A percentile compares a stretch with the other conserved stretches of the same genome.
phyloP scores from a whole-genome alignment of 139 green algal species.

The Volvox africanus region DNA sequence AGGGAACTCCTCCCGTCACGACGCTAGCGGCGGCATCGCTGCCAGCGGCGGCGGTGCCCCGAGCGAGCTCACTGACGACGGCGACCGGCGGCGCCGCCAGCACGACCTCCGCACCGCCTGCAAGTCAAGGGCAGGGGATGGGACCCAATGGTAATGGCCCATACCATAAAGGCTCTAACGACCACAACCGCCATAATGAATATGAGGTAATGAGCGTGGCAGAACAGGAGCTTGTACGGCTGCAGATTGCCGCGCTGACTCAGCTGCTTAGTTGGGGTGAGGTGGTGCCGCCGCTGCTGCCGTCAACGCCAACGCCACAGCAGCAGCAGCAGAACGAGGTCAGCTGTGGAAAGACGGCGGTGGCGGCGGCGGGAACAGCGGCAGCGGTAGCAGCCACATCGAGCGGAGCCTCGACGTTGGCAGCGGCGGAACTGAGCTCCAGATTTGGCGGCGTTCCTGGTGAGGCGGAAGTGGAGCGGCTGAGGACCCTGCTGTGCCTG shows the following conservation, averaged over 20 bases:
- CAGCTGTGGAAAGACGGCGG: neutral
- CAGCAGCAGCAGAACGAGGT: neutral
- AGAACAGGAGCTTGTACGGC: constrained; percentile 30
- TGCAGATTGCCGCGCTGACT: constrained; percentile 3
- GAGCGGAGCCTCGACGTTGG: neutral
- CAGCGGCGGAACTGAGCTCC: no score
- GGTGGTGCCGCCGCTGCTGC: neutral
- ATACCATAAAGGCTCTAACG: neutral
- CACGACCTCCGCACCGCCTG: neutral
- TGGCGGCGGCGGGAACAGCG: neutral
- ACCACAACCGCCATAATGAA: neutral
- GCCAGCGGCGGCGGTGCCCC: neutral
- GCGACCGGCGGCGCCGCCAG: neutral
- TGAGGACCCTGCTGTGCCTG: constrained; percentile 29
- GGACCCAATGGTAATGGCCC: no score
- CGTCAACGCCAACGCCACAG: neutral
- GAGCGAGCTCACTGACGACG: neutral
- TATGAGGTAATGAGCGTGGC: neutral
- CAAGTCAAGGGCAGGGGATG: neutral
- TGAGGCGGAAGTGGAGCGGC: constrained; percentile 6
- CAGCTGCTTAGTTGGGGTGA: constrained; percentile 36
- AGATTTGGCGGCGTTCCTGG: neutral
- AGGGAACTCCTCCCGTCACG: neutral
- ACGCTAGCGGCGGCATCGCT: neutral
- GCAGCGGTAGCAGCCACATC: neutral